Base-by-base conservation (phyloP, 331 rosid genomes). In the Acacia concinna region DNA sequence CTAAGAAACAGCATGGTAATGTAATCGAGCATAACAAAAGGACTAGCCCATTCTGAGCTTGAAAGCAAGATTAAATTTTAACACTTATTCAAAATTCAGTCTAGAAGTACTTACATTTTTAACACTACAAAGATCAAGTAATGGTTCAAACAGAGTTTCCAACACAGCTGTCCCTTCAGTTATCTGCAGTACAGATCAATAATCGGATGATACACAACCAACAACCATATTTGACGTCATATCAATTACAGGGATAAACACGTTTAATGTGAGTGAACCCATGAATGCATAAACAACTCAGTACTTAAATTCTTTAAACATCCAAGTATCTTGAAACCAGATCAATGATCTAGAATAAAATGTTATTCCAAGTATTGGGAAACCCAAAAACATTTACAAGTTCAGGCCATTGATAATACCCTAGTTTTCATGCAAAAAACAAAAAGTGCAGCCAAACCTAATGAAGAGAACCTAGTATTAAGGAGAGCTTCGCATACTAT, bases 61-160 rank as follows among this genome's bases (percentile, higher is more conserved):
- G 46, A 1, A 1, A 69, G 65, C 54, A 62, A 49, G 11, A 73
- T 77, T 35, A 68, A 64, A 86, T 62, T 34, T 34, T 38, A 77
- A 60, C 68, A 52, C 73, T 60, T 18, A 69, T 35, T 77, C 76
- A 35, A 17, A 80, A 43, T 30, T 28, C 49, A 68, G 68, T 62
- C 76, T 73, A 62, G 38, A 68, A 70, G 78, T 81, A 85, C 98
- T 89, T 84, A 95, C 98, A 85, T 85, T 95, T 82, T 90, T 86
- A 76, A 88, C 75, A 71, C 62, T 73, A 63, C 96, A 92, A 73
- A 95, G 96, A 75, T 90, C 91, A 84, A 95, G 87, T 78, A 95
- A 86, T 31, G 97, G 96, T 77, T 85, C 81, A 82, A 92, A 73
- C 84, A 91, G 51, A 81, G 81, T 81, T 87, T 95, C 97, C 86